A percentile compares a stretch with the other conserved stretches of the same genome.
Evolutionary conservation across 176 grass and related monocot species (phyloP).

Genomic region (Carex scoparia): DNA sequence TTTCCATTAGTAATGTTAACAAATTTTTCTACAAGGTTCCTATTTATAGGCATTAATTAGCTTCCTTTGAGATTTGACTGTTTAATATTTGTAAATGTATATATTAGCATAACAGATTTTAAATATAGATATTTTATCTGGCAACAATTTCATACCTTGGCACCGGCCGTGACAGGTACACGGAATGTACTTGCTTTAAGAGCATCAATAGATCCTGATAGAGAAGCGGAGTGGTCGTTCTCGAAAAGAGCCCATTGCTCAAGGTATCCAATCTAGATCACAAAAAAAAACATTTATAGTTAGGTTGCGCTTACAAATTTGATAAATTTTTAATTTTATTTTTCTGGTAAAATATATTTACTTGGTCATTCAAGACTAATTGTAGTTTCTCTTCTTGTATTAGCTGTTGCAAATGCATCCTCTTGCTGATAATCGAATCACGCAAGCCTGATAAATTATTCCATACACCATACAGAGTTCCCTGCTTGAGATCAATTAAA

Average conservation of each 20-base stretch:
- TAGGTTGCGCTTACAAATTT: background rate
- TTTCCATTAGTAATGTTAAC: slow-evolving; percentile 20
- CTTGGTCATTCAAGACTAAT: slow-evolving; percentile 68
- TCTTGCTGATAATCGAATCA: slow-evolving; percentile 58
- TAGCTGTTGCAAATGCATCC: slow-evolving; percentile 50
- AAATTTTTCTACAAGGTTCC: background rate
- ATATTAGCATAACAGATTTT: background rate
- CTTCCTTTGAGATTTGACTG: background rate
- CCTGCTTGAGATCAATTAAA: slow-evolving; percentile 48
- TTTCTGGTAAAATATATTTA: slow-evolving; percentile 28
- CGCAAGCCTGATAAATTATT: slow-evolving; percentile 40
- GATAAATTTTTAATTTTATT: background rate
- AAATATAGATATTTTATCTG: slow-evolving; percentile 10
- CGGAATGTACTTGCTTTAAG: slow-evolving; percentile 90
- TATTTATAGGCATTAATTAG: background rate
- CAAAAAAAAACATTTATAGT: slow-evolving; percentile 21
- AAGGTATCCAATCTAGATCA: slow-evolving; percentile 58
- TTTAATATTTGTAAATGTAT: background rate
- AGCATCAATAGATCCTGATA: slow-evolving; percentile 61
- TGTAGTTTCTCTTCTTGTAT: slow-evolving; percentile 52
- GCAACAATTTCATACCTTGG: slow-evolving; percentile 50
- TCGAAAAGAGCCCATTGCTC: slow-evolving; percentile 65
- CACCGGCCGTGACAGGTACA: slow-evolving; percentile 60
- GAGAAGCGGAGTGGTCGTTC: slow-evolving; percentile 54
- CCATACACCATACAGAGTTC: slow-evolving; percentile 57